These are phyloP conservation scores for Boletus sensibilis DNA, from an alignment of 768 basidiomycete genomes.

Conservation along the genomic window DNA sequence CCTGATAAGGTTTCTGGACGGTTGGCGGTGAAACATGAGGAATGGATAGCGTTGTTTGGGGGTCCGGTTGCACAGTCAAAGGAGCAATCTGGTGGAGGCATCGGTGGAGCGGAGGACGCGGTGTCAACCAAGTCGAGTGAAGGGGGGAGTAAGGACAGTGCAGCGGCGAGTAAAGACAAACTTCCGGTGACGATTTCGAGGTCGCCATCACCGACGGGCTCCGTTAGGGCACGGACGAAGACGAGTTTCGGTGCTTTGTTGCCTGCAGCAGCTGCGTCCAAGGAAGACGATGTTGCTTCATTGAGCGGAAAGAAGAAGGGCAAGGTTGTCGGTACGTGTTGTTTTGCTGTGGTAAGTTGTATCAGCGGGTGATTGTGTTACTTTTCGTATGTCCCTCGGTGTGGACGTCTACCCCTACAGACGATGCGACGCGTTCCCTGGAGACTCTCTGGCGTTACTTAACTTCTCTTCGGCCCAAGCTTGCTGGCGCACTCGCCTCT, in stretches of 20 bases:
- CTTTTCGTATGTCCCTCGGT: background rate
- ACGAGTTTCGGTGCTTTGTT: slow-evolving; percentile 53
- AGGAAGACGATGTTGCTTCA: slow-evolving; percentile 67
- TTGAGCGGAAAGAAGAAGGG: slow-evolving; percentile 38
- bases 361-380: background rate
- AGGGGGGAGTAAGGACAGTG: slow-evolving; percentile 24
- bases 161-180: slow-evolving; percentile 25
- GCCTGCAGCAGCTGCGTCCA: slow-evolving; percentile 32
- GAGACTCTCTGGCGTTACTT: slow-evolving; percentile 88
- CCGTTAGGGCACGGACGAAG: slow-evolving; percentile 52
- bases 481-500: slow-evolving; percentile 70
- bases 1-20: slow-evolving; percentile 79
- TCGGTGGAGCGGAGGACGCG: slow-evolving; percentile 23
- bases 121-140: slow-evolving; percentile 28
- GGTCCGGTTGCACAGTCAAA: slow-evolving; percentile 47
- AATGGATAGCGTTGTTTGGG: slow-evolving; percentile 83
- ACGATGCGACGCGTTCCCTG: slow-evolving; percentile 67
- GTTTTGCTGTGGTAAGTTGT: slow-evolving; percentile 10
- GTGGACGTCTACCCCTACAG: slow-evolving; percentile 32
- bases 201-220: slow-evolving; percentile 38
- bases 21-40: slow-evolving; percentile 61
- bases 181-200: slow-evolving; percentile 17
- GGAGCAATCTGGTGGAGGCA: slow-evolving; percentile 4
- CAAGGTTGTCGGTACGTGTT: slow-evolving; percentile 35
- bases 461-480: slow-evolving; percentile 85